Conservation (phyloP, 139 green algal species). For the Volvox reticuliferus region DNA sequence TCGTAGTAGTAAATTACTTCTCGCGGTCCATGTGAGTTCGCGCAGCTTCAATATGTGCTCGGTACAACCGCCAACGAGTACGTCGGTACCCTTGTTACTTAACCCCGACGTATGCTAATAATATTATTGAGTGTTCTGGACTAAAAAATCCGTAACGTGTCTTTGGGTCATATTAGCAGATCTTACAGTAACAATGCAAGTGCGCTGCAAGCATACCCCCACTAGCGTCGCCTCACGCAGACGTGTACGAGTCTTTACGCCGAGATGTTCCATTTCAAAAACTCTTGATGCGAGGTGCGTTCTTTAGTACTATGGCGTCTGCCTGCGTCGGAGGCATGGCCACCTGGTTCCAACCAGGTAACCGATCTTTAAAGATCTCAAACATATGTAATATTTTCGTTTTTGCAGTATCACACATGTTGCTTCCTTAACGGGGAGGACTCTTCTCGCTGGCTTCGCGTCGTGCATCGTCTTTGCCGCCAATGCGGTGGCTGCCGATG, state of each 20-base stretch:
- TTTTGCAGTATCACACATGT: neutral
- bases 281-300: neutral
- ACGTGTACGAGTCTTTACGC: neutral
- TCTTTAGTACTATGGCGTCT: neutral
- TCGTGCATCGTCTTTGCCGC: slow-evolving; percentile 17
- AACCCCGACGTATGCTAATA: neutral
- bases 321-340: neutral
- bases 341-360: neutral
- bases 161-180: neutral
- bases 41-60: neutral
- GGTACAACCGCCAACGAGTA: neutral
- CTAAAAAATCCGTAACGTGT: neutral
- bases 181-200: neutral
- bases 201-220: neutral
- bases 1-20: neutral
- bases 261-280: neutral
- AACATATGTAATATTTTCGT: neutral
- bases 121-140: neutral
- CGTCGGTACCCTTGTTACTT: neutral
- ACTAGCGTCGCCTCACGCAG: neutral
- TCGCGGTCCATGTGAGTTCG: neutral
- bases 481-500: neutral
- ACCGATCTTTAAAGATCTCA: neutral
- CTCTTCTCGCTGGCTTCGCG: neutral
- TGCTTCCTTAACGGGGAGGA: neutral